Conservation (phyloP, 257 asterid species). For the Avicennia marina region DNA sequence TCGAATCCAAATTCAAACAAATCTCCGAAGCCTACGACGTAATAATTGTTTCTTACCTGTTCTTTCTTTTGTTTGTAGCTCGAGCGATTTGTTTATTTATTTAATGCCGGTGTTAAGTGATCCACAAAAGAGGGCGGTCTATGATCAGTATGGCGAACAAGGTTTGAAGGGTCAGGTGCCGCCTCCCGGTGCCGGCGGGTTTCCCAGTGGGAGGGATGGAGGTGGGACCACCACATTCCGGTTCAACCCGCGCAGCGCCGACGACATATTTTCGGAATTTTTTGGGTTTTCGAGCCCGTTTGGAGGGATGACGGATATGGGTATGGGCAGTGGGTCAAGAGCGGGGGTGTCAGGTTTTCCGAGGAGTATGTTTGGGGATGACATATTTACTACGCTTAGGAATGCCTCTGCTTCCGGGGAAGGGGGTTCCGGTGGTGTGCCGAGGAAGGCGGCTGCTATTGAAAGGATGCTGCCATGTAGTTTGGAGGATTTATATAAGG, state of each 20-base stretch:
- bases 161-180: slow-evolving; percentile 63
- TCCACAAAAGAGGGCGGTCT: slow-evolving; percentile 51
- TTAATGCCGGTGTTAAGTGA: slow-evolving; percentile 52
- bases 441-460: slow-evolving; percentile 35
- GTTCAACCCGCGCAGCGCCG: slow-evolving; percentile 49
- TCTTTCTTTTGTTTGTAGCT: background rate
- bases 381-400: slow-evolving; percentile 36
- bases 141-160: slow-evolving; percentile 63
- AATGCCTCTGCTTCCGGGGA: slow-evolving; percentile 32
- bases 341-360: slow-evolving; percentile 28
- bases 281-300: slow-evolving; percentile 44
- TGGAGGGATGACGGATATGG: slow-evolving; percentile 49
- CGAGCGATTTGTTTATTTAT: slow-evolving; percentile 5
- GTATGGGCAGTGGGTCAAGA: slow-evolving; percentile 35
- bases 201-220: slow-evolving; percentile 30
- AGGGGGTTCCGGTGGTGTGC: slow-evolving; percentile 31
- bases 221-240: slow-evolving; percentile 36
- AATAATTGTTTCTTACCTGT: background rate
- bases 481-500: slow-evolving; percentile 57
- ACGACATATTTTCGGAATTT: slow-evolving; percentile 43
- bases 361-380: slow-evolving; percentile 42
- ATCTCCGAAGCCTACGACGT: slow-evolving; percentile 68
- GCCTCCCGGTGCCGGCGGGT: slow-evolving; percentile 52
- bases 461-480: slow-evolving; percentile 42
- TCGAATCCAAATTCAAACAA: slow-evolving; percentile 67